A percentile compares a stretch with the other conserved stretches of the same genome.
Evolutionary conservation across 140 eudicot genomes (phyloP).

Genomic region (Erigeron philadelphicus): DNA sequence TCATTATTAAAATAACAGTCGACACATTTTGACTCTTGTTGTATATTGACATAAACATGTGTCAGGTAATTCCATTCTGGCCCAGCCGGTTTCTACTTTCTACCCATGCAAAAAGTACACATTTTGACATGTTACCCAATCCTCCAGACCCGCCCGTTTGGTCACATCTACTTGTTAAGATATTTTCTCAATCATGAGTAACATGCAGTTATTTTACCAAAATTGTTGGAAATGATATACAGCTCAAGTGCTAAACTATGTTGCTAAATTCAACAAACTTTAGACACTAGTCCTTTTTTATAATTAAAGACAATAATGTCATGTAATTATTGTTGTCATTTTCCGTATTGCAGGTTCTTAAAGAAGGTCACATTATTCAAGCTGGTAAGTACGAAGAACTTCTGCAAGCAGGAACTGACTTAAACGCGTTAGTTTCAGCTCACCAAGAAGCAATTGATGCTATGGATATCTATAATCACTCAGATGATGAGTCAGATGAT

Average conservation of each 20-base stretch:
- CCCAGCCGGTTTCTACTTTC: not conserved
- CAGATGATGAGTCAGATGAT: conserved; percentile 60
- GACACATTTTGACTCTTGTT: too few relatives aligned
- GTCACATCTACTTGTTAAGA: not conserved
- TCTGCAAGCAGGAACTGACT: conserved; percentile 79
- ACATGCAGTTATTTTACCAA: not conserved
- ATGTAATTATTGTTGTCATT: not conserved
- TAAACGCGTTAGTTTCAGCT: conserved; percentile 66
- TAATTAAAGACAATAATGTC: not conserved
- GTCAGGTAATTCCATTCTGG: not conserved
- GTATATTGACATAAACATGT: not conserved
- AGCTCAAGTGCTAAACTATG: not conserved
- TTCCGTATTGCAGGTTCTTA: conserved; percentile 47
- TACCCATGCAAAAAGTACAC: not conserved
- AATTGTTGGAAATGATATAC: not conserved
- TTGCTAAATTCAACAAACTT: not conserved
- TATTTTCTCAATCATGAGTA: conserved; percentile 6
- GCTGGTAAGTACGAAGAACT: conserved; percentile 86
- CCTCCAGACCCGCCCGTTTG: not conserved
- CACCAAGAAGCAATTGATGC: conserved; percentile 89
- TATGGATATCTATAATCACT: conserved; percentile 58
- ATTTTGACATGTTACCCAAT: not conserved
- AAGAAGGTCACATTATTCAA: conserved; percentile 73
- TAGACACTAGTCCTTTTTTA: not conserved
- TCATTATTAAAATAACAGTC: not conserved